A percentile compares a stretch with the other conserved stretches of the same genome.
These are phyloP conservation scores for Ascoidea asiatica DNA, from an alignment of 805 yeast species.

Conservation along the genomic window DNA sequence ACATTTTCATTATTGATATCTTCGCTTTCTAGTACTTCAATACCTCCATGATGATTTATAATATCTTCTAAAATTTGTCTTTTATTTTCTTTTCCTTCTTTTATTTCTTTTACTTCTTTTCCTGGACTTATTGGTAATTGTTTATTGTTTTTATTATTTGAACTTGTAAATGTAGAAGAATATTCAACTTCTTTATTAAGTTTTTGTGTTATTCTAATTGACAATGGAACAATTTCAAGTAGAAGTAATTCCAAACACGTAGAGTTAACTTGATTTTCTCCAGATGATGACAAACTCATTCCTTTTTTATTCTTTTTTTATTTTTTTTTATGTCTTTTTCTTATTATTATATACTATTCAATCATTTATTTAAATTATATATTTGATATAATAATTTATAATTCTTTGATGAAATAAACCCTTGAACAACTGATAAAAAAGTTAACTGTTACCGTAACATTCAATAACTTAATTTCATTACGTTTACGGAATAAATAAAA, in stretches of 20 bases:
- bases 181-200: conserved; percentile 18
- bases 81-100: conserved; percentile 6
- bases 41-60: conserved; percentile 24
- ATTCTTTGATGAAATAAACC: too few species aligned
- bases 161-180: conserved; percentile 9
- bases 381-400: too few species aligned
- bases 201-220: conserved; percentile 46
- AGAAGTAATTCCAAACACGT: conserved; percentile 49
- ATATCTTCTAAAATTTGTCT: conserved; percentile 1
- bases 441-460: too few species aligned
- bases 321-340: too few species aligned
- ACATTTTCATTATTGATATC: conserved; percentile 33
- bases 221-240: conserved; percentile 65
- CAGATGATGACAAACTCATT: too few species aligned
- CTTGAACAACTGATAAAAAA: too few species aligned
- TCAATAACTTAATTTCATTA: too few species aligned
- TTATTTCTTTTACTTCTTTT: conserved; percentile 18
- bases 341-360: too few species aligned
- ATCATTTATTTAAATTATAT: too few species aligned
- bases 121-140: conserved; percentile 16
- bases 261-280: conserved; percentile 35
- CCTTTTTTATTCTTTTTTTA: too few species aligned
- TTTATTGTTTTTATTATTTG: conserved; percentile 12
- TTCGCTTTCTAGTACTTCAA: conserved; percentile 23
- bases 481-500: too few species aligned